Base-by-base conservation (phyloP, 768 basidiomycete species). In the Kwoniella shandongensis region DNA sequence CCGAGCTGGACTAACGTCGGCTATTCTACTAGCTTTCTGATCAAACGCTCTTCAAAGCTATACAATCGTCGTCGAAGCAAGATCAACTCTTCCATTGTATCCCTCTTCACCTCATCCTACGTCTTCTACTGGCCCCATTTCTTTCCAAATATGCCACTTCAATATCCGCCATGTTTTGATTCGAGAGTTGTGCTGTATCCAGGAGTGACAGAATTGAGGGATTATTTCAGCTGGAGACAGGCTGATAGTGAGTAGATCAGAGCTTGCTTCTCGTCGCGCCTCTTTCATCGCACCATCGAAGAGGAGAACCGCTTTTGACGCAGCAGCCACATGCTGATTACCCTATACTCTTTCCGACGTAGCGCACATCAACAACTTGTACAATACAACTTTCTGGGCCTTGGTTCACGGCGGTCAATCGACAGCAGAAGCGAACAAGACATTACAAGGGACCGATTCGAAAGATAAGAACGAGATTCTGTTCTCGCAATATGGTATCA, bases 361-460 rank as follows among this genome's bases (percentile, higher is more conserved):
- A 97, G 93, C 96, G 0, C 96, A 99, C 73, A 88, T 98, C 73
- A 99, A 99, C 73, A 99, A 99, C 73, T 79, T 99, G 22, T 93
- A 98, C 79, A 99, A 99, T 70, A 97, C 96, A 0, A 80, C 79
- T 0, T 99, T 98, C 71, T 98, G 94, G 96, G 88, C 91, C 0
- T 82, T 99, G 30, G 85, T 98, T 0, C 82, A 88, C 66, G 88
- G 86, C n/a, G 87, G 86, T 0, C 80, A 88, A 73, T 85, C 84
- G 1, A 85, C 86, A 1, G 81, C 85, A 2, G 83, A 93, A 57
- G 94, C 94, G 1, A 89, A 97, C 72, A 83, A 84, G 26, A 83
- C 84, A 0, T 81, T 99, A 5, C 59, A 98, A 92, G 90, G 92
- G 1, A 96, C 92, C 0, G 80, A 89, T 27, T 89, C 96, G 7